Evolutionary conservation across 2,329 filamentous ascomycete species (phyloP).

Genomic region (Hortaea sp.): DNA sequence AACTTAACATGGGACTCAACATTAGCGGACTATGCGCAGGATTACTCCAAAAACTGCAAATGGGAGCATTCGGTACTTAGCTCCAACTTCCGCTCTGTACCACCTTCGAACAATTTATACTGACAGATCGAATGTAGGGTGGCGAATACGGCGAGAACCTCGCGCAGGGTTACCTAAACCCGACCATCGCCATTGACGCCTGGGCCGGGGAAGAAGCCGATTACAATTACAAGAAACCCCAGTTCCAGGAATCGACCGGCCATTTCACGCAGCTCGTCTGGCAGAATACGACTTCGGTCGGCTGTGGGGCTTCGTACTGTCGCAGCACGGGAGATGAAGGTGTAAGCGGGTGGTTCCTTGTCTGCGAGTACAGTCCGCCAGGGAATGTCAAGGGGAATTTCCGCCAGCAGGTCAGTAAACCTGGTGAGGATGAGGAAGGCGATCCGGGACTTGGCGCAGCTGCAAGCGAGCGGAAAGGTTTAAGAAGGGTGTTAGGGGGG

Average conservation of each 20-base stretch:
- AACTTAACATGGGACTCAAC: conserved; percentile 18
- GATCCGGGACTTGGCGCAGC: conserved; percentile 12
- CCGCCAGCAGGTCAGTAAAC: conserved; percentile 23
- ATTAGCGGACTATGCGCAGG: conserved; percentile 19
- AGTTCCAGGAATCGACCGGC: conserved; percentile 18
- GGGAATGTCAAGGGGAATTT: conserved; percentile 29
- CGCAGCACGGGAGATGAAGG: conserved; percentile 8
- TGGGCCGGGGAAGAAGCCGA: conserved; percentile 22
- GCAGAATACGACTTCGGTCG: conserved; percentile 21
- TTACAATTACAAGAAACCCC: conserved; percentile 18
- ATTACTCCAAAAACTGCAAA: conserved; percentile 18
- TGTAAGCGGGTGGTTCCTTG: conserved; percentile 18
- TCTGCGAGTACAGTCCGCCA: conserved; percentile 30
- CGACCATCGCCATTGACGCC: conserved; percentile 18
- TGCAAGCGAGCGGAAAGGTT: neutral
- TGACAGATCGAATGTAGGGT: conserved; percentile 8
- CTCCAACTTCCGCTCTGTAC: neutral
- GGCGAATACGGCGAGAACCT: conserved; percentile 25
- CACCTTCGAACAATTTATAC: neutral
- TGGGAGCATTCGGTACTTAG: conserved; percentile 21
- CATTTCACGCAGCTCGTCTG: conserved; percentile 28
- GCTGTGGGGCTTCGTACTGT: conserved; percentile 19
- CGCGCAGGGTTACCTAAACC: conserved; percentile 15
- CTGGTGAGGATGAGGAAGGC: conserved; percentile 14
- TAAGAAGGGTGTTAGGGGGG: conserved; percentile 2